Evolutionary conservation across 139 green algal species (phyloP).

Genomic region (Protoeuglena noctilucae): DNA sequence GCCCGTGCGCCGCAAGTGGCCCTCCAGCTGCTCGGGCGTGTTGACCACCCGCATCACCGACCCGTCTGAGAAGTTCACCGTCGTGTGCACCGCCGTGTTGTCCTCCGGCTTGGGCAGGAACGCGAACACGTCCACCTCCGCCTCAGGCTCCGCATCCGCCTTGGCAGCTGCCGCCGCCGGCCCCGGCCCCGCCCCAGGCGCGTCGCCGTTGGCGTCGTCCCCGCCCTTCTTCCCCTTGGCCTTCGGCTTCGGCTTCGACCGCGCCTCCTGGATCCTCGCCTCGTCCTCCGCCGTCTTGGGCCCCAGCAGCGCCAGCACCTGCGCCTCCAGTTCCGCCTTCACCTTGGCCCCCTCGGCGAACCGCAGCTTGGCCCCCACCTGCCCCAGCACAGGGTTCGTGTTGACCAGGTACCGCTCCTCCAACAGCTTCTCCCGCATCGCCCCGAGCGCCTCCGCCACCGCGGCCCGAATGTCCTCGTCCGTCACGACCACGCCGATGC

Average conservation of each 20-base stretch:
- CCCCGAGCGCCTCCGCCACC: slow-evolving; percentile 33
- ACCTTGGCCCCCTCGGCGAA: slow-evolving; percentile 57
- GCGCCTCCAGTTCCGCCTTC: slow-evolving; percentile 13
- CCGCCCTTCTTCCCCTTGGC: slow-evolving; percentile 44
- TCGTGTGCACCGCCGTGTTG: slow-evolving; percentile 67
- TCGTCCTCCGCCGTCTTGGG: slow-evolving; percentile 73
- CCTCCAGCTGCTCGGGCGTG: slow-evolving; percentile 47
- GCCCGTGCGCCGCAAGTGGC: slow-evolving; percentile 62
- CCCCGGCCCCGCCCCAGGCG: background rate
- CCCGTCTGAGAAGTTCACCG: slow-evolving; percentile 38
- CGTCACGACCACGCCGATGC: slow-evolving; percentile 63
- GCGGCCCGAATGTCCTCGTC: slow-evolving; percentile 43
- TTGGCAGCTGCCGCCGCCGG: background rate
- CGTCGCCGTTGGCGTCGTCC: slow-evolving; percentile 8
- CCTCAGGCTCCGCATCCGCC: slow-evolving; percentile 6
- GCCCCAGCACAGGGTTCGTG: slow-evolving; percentile 45
- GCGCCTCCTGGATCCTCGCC: background rate
- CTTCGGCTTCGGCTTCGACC: slow-evolving; percentile 26
- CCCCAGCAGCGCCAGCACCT: slow-evolving; percentile 51
- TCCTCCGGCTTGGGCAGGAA: slow-evolving; percentile 64
- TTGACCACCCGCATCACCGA: slow-evolving; percentile 70
- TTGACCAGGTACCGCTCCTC: slow-evolving; percentile 61
- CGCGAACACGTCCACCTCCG: slow-evolving; percentile 49
- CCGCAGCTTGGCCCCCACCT: slow-evolving; percentile 42
- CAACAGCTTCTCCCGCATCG: slow-evolving; percentile 31